These are phyloP conservation scores for Paramecium biaurelia DNA, from an alignment of 73 alveolate genomes.

Conservation along the genomic window DNA sequence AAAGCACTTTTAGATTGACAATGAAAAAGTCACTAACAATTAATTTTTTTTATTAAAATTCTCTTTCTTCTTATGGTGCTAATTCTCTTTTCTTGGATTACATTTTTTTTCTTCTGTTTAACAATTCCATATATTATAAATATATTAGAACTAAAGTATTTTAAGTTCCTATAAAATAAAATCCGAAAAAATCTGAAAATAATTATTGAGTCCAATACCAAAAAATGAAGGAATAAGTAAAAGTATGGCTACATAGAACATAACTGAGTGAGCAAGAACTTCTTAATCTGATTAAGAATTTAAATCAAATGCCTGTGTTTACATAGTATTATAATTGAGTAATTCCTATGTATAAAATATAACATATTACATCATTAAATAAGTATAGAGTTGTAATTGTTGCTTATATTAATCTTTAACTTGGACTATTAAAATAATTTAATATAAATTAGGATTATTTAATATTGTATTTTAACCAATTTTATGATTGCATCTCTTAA, in stretches of 20 bases:
- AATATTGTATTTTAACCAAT: neutral
- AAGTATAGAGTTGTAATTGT: neutral
- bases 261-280: neutral
- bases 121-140: neutral
- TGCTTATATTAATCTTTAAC: neutral
- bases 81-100: neutral
- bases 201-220: neutral
- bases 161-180: neutral
- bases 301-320: neutral
- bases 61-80: constrained; percentile 5
- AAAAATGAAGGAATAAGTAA: neutral
- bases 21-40: neutral
- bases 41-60: neutral
- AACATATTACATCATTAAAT: constrained; percentile 5
- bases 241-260: neutral
- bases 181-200: neutral
- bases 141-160: neutral
- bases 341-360: neutral
- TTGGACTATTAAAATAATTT: constrained; percentile 20
- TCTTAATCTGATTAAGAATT: neutral
- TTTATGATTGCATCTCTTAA: neutral
- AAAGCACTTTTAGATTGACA: neutral
- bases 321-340: neutral
- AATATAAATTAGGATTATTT: neutral
- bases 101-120: neutral